Evolutionary conservation across 345 rosid species (phyloP).

Genomic region (Eucalyptus caleyi): DNA sequence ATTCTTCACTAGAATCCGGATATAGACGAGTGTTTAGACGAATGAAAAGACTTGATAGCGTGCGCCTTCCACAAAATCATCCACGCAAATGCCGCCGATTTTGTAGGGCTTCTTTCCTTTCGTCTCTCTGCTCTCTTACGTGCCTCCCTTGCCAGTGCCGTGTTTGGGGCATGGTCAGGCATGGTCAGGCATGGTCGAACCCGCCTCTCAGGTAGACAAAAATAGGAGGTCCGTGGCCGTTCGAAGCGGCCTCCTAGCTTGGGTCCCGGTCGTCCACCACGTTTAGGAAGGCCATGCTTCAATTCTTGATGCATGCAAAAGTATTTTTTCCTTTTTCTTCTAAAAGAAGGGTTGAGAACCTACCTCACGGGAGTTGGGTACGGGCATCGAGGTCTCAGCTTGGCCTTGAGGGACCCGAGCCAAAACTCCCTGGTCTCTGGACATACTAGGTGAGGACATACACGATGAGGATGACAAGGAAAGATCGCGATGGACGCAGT

Average conservation of each 20-base stretch:
- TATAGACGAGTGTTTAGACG: background rate
- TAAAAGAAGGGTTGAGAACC: too few species aligned
- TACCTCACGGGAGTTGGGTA: too few species aligned
- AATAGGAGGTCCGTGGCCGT: background rate
- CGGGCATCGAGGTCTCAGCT: too few species aligned
- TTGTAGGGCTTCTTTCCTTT: background rate
- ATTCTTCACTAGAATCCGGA: background rate
- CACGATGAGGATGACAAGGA: background rate
- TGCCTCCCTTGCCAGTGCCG: background rate
- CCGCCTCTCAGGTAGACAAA: background rate
- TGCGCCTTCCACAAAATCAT: background rate
- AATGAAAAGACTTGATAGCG: background rate
- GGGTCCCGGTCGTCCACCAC: background rate
- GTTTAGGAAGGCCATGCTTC: background rate
- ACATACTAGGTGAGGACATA: background rate
- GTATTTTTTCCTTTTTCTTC: accelerated
- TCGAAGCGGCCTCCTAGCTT: background rate
- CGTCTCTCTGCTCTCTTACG: background rate
- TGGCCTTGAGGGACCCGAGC: too few species aligned
- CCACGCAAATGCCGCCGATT: background rate
- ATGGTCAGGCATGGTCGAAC: background rate
- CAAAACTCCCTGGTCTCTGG: accelerated
- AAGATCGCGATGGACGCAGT: accelerated
- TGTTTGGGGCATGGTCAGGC: background rate
- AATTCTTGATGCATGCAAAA: too few species aligned